Evolutionary conservation across 345 rosid species (phyloP).

Genomic region (Nasturtium officinale): DNA sequence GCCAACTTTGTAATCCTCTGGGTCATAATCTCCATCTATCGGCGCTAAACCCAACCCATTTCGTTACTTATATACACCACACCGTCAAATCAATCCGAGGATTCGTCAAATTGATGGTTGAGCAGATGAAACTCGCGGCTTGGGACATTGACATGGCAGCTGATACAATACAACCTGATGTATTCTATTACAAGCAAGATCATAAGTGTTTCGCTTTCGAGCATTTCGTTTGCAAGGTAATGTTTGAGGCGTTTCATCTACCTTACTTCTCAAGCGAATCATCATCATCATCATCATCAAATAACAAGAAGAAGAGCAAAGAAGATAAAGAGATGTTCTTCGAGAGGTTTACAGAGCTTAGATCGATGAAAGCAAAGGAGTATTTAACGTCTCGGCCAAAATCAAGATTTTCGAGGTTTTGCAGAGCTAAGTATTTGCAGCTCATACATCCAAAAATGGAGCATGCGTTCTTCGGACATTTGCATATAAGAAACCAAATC

Average conservation of each 20-base stretch:
- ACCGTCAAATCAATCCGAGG: slow-evolving; percentile 69
- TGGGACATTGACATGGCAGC: slow-evolving; percentile 85
- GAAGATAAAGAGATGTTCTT: slow-evolving; percentile 48
- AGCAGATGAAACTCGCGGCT: slow-evolving; percentile 61
- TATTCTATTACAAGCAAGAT: slow-evolving; percentile 59
- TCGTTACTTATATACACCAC: slow-evolving; percentile 53
- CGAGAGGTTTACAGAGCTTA: slow-evolving; percentile 64
- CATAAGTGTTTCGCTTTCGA: slow-evolving; percentile 82
- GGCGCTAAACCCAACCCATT: slow-evolving; percentile 58
- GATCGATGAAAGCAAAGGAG: slow-evolving; percentile 55
- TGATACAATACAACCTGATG: slow-evolving; percentile 53
- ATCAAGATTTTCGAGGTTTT: slow-evolving; percentile 68
- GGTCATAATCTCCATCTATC: slow-evolving; percentile 55
- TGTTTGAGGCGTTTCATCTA: slow-evolving; percentile 72
- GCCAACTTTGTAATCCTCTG: slow-evolving; percentile 51
- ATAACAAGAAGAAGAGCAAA: slow-evolving; percentile 41
- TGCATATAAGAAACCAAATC: slow-evolving; percentile 53
- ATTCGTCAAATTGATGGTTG: slow-evolving; percentile 63
- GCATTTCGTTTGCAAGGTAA: slow-evolving; percentile 66
- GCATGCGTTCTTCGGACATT: slow-evolving; percentile 62
- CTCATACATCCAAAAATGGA: slow-evolving; percentile 85
- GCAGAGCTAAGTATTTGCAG: slow-evolving; percentile 65
- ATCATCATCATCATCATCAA: slow-evolving; percentile 34
- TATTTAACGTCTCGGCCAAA: slow-evolving; percentile 55
- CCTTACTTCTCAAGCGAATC: slow-evolving; percentile 52